These are phyloP conservation scores for Clavaria fumosa DNA, from an alignment of 768 basidiomycete genomes.

Conservation along the genomic window DNA sequence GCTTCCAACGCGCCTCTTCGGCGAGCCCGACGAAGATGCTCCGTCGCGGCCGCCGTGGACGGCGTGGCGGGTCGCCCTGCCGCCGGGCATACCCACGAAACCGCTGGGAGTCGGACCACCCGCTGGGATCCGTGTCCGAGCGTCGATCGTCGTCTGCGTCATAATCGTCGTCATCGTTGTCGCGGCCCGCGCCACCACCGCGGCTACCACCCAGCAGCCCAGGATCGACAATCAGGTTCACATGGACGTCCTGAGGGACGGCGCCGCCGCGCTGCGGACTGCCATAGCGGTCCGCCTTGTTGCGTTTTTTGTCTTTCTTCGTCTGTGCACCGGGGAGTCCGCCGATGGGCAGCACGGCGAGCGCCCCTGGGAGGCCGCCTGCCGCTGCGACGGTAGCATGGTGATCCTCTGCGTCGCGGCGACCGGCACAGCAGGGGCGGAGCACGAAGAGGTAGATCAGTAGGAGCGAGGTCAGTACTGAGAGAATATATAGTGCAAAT, in stretches of 20 bases:
- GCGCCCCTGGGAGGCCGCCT: constrained; percentile 21
- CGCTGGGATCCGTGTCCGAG: constrained; percentile 22
- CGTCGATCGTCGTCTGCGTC: constrained; percentile 16
- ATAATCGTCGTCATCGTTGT: constrained; percentile 24
- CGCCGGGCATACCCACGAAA: constrained; percentile 18
- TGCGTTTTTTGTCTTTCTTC: constrained; percentile 19
- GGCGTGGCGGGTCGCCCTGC: constrained; percentile 17
- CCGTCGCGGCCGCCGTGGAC: constrained; percentile 25
- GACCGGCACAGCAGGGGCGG: constrained; percentile 38
- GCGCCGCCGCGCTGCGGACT: constrained; percentile 26
- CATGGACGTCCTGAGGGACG: constrained; percentile 37
- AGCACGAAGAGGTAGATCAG: constrained; percentile 41
- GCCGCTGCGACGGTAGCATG: constrained; percentile 10
- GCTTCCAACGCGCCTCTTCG: constrained; percentile 49
- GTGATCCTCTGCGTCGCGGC: constrained; percentile 19
- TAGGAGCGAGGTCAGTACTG: constrained; percentile 34
- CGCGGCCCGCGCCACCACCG: constrained; percentile 25
- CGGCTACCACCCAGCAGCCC: constrained; percentile 30
- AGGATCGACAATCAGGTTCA: constrained; percentile 62
- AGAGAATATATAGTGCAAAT: constrained; percentile 41
- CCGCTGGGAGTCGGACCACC: too few species aligned
- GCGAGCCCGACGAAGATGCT: constrained; percentile 44
- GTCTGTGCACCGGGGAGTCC: constrained; percentile 29
- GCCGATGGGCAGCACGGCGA: constrained; percentile 52
- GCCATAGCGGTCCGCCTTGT: constrained; percentile 25